Evolutionary conservation across 106 monocot species (phyloP).

Genomic region (Cymbidium sinense): DNA sequence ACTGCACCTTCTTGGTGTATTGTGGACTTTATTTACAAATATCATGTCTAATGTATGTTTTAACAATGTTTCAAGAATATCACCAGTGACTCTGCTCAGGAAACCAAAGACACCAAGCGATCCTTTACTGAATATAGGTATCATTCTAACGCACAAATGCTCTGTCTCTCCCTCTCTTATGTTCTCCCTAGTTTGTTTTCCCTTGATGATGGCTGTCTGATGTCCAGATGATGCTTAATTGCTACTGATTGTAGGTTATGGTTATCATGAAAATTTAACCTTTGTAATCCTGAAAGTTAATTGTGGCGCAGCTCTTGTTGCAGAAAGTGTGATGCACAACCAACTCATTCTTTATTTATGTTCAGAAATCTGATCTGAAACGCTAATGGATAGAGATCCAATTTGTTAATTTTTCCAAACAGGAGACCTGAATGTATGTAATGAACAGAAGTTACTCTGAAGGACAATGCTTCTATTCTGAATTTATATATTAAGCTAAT

Average conservation of each 20-base stretch:
- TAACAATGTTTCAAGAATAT: slow-evolving; percentile 33
- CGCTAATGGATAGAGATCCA: neutral
- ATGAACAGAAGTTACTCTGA: neutral
- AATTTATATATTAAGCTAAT: neutral
- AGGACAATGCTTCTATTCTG: neutral
- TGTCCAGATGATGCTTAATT: neutral
- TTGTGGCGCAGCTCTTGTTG: too few relatives aligned
- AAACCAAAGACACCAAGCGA: slow-evolving; percentile 58
- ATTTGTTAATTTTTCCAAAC: neutral
- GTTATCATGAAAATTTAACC: neutral
- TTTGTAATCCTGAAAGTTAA: neutral
- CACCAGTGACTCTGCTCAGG: slow-evolving; percentile 41
- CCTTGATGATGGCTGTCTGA: neutral
- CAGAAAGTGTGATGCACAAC: too few relatives aligned
- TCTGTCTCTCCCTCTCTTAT: neutral
- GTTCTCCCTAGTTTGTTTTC: neutral
- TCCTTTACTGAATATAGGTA: slow-evolving; percentile 59
- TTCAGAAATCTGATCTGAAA: too few relatives aligned
- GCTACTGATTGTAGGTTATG: neutral
- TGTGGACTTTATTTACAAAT: neutral
- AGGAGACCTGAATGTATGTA: neutral
- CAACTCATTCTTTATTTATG: too few relatives aligned
- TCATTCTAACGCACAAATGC: neutral
- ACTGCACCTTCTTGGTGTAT: neutral
- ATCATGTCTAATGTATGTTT: slow-evolving; percentile 13